These are phyloP conservation scores for Solanum boliviense DNA, from an alignment of 257 asterid genomes.

Conservation along the genomic window DNA sequence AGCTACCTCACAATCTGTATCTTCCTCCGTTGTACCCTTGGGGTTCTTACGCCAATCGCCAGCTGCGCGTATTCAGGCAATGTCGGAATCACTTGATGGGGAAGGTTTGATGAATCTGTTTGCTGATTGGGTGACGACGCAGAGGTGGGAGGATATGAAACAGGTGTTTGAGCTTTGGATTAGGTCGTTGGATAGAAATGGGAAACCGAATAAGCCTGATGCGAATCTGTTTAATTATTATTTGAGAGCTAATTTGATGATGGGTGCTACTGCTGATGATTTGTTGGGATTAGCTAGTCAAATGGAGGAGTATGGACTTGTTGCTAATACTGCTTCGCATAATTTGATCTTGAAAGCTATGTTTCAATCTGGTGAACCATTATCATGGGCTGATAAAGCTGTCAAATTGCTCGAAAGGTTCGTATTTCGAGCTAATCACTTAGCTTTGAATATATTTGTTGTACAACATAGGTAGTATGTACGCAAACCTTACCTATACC, in stretches of 20 bases:
- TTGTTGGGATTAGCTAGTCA: slow-evolving; percentile 46
- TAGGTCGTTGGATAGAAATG: slow-evolving; percentile 48
- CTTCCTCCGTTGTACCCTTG: slow-evolving; percentile 26
- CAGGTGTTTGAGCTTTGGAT: slow-evolving; percentile 70
- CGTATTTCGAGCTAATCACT: not conserved
- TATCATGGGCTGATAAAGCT: slow-evolving; percentile 25
- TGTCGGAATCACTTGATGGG: slow-evolving; percentile 43
- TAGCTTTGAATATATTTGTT: not conserved
- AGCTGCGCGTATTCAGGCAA: slow-evolving; percentile 16
- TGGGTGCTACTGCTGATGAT: slow-evolving; percentile 38
- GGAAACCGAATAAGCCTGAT: slow-evolving; percentile 81
- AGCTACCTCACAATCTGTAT: slow-evolving; percentile 1
- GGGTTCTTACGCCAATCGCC: slow-evolving; percentile 20
- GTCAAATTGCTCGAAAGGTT: slow-evolving; percentile 70
- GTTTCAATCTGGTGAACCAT: slow-evolving; percentile 33
- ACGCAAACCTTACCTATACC: not conserved
- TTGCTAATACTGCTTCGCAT: slow-evolving; percentile 67
- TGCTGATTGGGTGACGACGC: slow-evolving; percentile 65
- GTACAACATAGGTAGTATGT: not conserved
- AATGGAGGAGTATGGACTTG: slow-evolving; percentile 43
- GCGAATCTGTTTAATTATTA: slow-evolving; percentile 65
- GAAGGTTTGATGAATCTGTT: slow-evolving; percentile 39
- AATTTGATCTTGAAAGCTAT: slow-evolving; percentile 77
- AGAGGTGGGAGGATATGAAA: slow-evolving; percentile 67
- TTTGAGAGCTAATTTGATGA: slow-evolving; percentile 75